phyloP scores from a whole-genome alignment of 768 basidiomycete species.

The Russula griseocarnosa region DNA sequence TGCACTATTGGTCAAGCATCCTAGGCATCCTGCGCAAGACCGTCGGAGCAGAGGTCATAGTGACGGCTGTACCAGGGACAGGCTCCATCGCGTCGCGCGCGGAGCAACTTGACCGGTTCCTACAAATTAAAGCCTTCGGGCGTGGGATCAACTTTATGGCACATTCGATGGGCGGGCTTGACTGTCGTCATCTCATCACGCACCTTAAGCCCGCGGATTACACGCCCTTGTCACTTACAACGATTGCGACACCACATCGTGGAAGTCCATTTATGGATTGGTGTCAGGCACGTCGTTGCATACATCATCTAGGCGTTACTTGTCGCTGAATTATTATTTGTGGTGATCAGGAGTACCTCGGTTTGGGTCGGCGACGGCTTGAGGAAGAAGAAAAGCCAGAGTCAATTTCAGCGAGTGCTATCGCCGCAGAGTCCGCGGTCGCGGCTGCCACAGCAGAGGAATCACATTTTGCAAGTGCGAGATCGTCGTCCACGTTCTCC shows the following conservation, averaged over 20 bases:
- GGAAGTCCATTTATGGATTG: conserved; percentile 99
- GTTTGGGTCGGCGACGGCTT: conserved; percentile 53
- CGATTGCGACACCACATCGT: conserved; percentile 88
- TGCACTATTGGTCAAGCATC: conserved; percentile 94
- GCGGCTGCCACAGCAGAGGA: not conserved
- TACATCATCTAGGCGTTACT: not conserved
- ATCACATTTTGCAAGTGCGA: not conserved
- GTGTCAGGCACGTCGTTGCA: conserved; percentile 66
- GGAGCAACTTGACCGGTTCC: conserved; percentile 64
- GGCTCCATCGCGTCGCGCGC: conserved; percentile 85
- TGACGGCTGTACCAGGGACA: conserved; percentile 90
- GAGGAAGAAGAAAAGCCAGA: not conserved
- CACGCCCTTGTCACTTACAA: conserved; percentile 80
- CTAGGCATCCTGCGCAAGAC: conserved; percentile 72
- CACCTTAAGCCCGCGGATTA: conserved; percentile 80
- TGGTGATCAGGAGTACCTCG: conserved; percentile 71
- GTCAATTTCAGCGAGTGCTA: not conserved
- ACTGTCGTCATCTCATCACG: conserved; percentile 88
- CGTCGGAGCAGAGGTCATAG: conserved; percentile 91
- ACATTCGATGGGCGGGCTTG: conserved; percentile 97
- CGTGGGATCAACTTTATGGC: conserved; percentile 89
- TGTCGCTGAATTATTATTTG: not conserved
- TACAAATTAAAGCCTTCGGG: conserved; percentile 62
- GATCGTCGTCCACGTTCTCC: conserved; percentile 37
- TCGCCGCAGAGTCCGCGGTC: not conserved